These are phyloP conservation scores for Cytidiella melzeri DNA, from an alignment of 768 basidiomycete genomes.

Conservation along the genomic window DNA sequence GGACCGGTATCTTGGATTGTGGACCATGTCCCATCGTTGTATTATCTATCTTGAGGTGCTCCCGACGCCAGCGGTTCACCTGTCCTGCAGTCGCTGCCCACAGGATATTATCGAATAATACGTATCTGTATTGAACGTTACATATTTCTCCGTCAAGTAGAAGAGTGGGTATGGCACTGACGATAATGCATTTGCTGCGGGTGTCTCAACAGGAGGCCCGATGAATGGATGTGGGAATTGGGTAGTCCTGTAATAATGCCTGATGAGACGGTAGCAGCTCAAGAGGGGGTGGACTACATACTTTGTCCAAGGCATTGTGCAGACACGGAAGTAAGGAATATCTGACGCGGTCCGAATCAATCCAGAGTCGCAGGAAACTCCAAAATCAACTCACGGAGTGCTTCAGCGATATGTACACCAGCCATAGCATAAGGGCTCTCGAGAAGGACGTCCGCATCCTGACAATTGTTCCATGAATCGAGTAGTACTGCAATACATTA, in stretches of 20 bases:
- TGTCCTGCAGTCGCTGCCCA: conserved; percentile 63
- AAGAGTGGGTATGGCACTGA: conserved; percentile 31
- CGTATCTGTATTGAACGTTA: conserved; percentile 38
- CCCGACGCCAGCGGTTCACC: conserved; percentile 59
- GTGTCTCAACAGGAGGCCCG: conserved; percentile 55
- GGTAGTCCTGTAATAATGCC: conserved; percentile 34
- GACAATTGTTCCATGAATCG: conserved; percentile 58
- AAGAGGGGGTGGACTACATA: conserved; percentile 17
- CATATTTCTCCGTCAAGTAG: too few relatives aligned
- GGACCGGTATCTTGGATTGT: conserved; percentile 54
- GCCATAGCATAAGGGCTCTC: conserved; percentile 68
- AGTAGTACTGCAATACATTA: conserved; percentile 37
- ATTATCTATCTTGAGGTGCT: conserved; percentile 39
- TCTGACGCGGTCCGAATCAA: conserved; percentile 20
- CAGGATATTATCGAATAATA: conserved; percentile 60
- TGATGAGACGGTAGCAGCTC: neutral
- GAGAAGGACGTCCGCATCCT: conserved; percentile 59
- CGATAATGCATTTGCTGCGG: conserved; percentile 56
- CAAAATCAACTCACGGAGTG: conserved; percentile 36
- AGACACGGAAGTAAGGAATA: conserved; percentile 62
- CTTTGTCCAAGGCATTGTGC: conserved; percentile 61
- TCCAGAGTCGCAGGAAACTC: neutral
- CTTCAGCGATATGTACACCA: conserved; percentile 69
- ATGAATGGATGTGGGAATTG: conserved; percentile 64
- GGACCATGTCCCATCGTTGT: conserved; percentile 58